These are phyloP conservation scores for Phaeoacremonium minimum DNA, from an alignment of 2,329 filamentous ascomycete species.

Conservation along the genomic window DNA sequence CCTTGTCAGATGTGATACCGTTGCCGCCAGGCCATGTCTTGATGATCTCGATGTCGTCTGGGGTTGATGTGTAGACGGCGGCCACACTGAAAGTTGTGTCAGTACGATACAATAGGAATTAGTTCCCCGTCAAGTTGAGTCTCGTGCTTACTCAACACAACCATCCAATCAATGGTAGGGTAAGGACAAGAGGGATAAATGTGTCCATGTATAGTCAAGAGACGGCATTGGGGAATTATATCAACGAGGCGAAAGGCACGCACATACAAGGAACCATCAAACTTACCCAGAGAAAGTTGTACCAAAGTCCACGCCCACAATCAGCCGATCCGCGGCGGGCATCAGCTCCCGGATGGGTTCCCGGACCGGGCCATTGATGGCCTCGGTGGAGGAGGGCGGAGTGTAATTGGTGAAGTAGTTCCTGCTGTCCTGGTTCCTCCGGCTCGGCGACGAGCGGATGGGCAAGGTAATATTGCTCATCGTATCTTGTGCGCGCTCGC, in stretches of 20 bases:
- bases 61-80: constrained; percentile 69
- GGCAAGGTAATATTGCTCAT: constrained; percentile 49
- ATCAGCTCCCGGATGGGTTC: constrained; percentile 49
- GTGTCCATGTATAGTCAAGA: background rate
- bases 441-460: constrained; percentile 40
- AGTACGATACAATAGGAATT: too few relatives aligned
- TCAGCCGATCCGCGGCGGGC: constrained; percentile 57
- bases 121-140: too few relatives aligned
- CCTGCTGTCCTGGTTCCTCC: constrained; percentile 50
- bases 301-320: constrained; percentile 78
- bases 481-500: too few relatives aligned
- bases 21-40: constrained; percentile 82
- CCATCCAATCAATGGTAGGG: too few relatives aligned
- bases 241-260: constrained; percentile 1
- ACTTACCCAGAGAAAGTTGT: constrained; percentile 77
- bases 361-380: constrained; percentile 57
- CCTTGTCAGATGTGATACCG: constrained; percentile 84
- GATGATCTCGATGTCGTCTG: constrained; percentile 79
- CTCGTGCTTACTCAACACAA: too few relatives aligned
- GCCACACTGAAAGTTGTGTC: constrained; percentile 48
- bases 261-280: too few relatives aligned
- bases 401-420: constrained; percentile 54
- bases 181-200: too few relatives aligned
- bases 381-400: constrained; percentile 53
- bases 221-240: background rate